Evolutionary conservation across 805 yeast genomes (phyloP).

Genomic region (Pichia membranifaciens): DNA sequence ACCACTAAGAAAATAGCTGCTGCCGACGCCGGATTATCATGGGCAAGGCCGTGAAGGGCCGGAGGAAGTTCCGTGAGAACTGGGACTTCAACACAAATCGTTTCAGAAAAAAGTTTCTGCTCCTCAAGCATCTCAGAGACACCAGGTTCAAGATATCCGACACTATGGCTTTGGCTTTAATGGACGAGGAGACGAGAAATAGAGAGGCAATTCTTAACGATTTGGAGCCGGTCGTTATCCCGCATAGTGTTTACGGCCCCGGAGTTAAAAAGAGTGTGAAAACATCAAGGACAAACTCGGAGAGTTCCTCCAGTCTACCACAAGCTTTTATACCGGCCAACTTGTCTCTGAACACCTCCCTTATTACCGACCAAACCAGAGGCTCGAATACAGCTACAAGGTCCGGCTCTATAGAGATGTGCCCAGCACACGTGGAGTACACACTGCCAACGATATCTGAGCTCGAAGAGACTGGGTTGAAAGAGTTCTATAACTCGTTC

Average conservation of each 20-base stretch:
- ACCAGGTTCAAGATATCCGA: slow-evolving; percentile 1
- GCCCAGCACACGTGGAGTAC: background rate
- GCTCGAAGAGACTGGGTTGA: slow-evolving; percentile 15
- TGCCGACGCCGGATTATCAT: background rate
- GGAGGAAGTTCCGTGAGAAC: background rate
- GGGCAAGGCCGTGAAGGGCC: background rate
- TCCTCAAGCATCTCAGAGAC: slow-evolving; percentile 8
- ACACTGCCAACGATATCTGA: slow-evolving; percentile 9
- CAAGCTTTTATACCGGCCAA: background rate
- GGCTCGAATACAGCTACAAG: background rate
- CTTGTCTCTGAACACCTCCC: background rate
- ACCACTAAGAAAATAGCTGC: background rate
- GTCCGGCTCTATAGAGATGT: background rate
- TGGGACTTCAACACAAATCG: background rate
- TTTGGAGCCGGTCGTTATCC: slow-evolving; percentile 1
- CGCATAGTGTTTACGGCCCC: background rate
- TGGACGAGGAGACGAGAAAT: slow-evolving; percentile 8
- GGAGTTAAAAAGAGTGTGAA: background rate
- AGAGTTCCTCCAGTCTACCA: background rate
- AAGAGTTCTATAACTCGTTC: slow-evolving; percentile 22
- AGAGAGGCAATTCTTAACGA: background rate
- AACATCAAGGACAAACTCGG: background rate
- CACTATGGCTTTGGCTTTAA: slow-evolving; percentile 1
- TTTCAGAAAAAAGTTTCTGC: slow-evolving; percentile 2
- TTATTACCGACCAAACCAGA: background rate